Percentiles rank a stretch among this genome's conserved stretches.
phyloP scores from a whole-genome alignment of 805 yeast genomes.

The Ogataea paradorogensis region DNA sequence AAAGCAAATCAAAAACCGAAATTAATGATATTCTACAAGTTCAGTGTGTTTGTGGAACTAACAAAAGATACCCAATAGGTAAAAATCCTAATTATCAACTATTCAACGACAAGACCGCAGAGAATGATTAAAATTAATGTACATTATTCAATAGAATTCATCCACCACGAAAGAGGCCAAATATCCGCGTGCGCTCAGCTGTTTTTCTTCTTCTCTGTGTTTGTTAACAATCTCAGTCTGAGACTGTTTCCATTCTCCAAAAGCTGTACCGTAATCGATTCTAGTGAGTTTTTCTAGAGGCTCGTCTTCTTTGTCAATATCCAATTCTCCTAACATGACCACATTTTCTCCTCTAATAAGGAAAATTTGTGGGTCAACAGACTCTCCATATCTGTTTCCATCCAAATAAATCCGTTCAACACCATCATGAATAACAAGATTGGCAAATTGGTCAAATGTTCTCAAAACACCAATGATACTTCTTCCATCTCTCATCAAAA shows the following conservation, averaged over 20 bases:
- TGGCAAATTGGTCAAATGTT: conserved; percentile 94
- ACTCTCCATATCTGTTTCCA: conserved; percentile 61
- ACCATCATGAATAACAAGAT: conserved; percentile 88
- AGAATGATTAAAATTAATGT: conserved; percentile 3
- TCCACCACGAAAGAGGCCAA: conserved; percentile 20
- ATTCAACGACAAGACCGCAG: conserved; percentile 40
- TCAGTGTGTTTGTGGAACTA: conserved; percentile 51
- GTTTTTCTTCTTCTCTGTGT: conserved; percentile 18
- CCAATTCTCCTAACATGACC: conserved; percentile 89
- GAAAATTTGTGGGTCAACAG: conserved; percentile 61
- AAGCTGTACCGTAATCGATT: conserved; percentile 61
- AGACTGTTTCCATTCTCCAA: conserved; percentile 31
- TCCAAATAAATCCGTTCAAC: conserved; percentile 75
- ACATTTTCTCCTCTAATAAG: conserved; percentile 96
- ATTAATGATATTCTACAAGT: conserved; percentile 47
- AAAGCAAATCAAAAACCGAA: conserved; percentile 31
- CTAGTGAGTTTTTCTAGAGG: conserved; percentile 56
- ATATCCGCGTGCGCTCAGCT: conserved; percentile 20
- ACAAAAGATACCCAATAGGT: conserved; percentile 64
- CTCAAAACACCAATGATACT: conserved; percentile 84
- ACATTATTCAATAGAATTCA: conserved; percentile 17
- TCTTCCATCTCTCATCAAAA: conserved; percentile 85
- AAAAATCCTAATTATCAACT: conserved; percentile 44
- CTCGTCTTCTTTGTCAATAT: conserved; percentile 78
- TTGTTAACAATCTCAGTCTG: conserved; percentile 15